These are phyloP conservation scores for Fusarium dimerum DNA, from an alignment of 2,329 filamentous ascomycete species.

Conservation along the genomic window DNA sequence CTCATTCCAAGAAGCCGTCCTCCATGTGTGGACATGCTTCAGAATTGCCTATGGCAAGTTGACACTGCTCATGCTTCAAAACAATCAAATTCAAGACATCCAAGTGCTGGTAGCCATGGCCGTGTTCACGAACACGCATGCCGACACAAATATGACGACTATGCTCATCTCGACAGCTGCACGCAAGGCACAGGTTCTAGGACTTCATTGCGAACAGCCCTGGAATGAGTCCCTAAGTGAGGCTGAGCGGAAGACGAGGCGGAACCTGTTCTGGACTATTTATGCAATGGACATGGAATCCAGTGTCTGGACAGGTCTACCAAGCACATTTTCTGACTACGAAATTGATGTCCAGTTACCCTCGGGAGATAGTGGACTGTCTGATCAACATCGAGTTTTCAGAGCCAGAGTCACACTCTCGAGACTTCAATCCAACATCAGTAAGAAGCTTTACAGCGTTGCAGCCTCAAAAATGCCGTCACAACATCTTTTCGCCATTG, in stretches of 20 bases:
- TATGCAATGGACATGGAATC: neutral
- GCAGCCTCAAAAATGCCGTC: neutral
- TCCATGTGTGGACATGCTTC: neutral
- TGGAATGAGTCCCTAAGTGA: neutral
- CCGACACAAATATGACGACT: neutral
- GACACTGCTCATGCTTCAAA: neutral
- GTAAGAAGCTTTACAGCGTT: neutral
- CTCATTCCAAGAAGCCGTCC: neutral
- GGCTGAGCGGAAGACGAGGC: neutral
- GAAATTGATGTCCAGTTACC: neutral
- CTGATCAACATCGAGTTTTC: neutral
- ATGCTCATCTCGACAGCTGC: neutral
- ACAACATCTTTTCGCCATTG: neutral
- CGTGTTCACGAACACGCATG: neutral
- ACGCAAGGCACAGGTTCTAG: neutral
- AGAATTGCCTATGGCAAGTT: neutral
- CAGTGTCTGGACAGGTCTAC: neutral
- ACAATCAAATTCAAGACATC: neutral
- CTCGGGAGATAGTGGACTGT: neutral
- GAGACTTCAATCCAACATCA: neutral
- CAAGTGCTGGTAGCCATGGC: neutral
- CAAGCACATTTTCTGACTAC: neutral
- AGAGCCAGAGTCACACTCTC: neutral
- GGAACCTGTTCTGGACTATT: neutral
- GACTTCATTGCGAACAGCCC: neutral